Evolutionary conservation across 163 green algal species (phyloP).

Genomic region (Chlamydomonas reinhardtii): DNA sequence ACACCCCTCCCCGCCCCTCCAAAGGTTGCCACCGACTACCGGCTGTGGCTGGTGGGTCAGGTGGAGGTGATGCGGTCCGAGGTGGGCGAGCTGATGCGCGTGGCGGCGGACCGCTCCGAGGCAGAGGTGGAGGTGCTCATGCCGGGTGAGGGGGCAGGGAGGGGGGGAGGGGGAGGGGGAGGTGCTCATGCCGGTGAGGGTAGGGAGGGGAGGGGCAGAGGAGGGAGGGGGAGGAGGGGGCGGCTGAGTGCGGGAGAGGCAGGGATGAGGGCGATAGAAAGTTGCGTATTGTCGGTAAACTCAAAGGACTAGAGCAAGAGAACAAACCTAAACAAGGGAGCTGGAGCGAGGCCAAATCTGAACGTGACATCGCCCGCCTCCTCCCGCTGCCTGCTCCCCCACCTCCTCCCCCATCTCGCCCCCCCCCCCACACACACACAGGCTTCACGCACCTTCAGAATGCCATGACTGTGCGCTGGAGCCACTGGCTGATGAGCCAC

Average conservation of each 20-base stretch:
- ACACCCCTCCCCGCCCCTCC: not conserved
- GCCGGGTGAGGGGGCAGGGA: constrained; percentile 71
- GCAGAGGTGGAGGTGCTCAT: constrained; percentile 96
- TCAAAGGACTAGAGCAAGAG: no score
- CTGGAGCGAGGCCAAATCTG: no score
- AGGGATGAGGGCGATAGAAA: no score
- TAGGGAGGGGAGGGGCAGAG: no score
- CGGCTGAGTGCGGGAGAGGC: no score
- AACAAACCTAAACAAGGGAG: no score
- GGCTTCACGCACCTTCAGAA: constrained; percentile 98
- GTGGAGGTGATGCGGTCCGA: constrained; percentile 76
- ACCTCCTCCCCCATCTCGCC: not conserved
- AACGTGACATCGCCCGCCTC: no score
- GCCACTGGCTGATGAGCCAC: constrained; percentile 97
- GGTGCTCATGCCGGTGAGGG: not conserved
- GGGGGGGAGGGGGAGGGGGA: no score
- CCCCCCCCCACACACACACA: constrained; percentile 10
- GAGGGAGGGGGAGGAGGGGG: no score
- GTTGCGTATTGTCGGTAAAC: no score
- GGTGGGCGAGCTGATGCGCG: constrained; percentile 86
- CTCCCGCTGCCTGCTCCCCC: not conserved
- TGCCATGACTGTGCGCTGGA: constrained; percentile 95
- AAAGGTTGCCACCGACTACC: constrained; percentile 96
- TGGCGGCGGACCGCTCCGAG: constrained; percentile 85
- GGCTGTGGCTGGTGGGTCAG: constrained; percentile 92